Evolutionary conservation across 495 filamentous ascomycete genomes (phyloP).

Genomic region (Astrothelium subdiscretum): DNA sequence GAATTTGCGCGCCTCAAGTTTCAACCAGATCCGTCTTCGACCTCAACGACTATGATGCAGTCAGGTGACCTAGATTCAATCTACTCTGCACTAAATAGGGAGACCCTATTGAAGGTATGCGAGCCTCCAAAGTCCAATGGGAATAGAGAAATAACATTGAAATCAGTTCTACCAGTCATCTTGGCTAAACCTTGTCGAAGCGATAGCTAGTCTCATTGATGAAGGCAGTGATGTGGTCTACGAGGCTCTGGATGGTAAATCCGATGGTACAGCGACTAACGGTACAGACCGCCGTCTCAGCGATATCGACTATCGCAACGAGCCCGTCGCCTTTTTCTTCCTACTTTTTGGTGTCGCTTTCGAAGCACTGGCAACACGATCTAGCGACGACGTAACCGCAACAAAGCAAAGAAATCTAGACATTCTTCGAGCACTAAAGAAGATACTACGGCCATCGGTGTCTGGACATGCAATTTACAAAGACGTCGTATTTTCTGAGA

Average conservation of each 20-base stretch:
- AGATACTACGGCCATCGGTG: conserved; percentile 89
- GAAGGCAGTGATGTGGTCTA: conserved; percentile 97
- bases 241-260: conserved; percentile 82
- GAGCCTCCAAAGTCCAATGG: neutral
- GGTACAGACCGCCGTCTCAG: conserved; percentile 33
- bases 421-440: conserved; percentile 83
- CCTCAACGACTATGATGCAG: conserved; percentile 55
- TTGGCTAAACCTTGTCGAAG: conserved; percentile 93
- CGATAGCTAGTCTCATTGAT: conserved; percentile 93
- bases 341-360: conserved; percentile 94
- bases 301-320: conserved; percentile 94
- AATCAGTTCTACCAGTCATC: conserved; percentile 86
- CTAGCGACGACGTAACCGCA: conserved; percentile 53
- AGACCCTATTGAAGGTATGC: conserved; percentile 68
- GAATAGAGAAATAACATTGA: neutral
- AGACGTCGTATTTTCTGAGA: conserved; percentile 91
- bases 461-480: conserved; percentile 94
- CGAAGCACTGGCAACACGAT: conserved; percentile 77
- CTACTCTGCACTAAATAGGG: conserved; percentile 86
- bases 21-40: conserved; percentile 92
- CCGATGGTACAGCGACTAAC: conserved; percentile 13
- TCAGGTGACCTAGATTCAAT: conserved; percentile 78
- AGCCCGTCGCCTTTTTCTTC: conserved; percentile 98
- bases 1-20: conserved; percentile 91
- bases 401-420: conserved; percentile 73